Base-by-base conservation (phyloP, 129 eudicot genomes). In the Helichrysum umbraculigerum region DNA sequence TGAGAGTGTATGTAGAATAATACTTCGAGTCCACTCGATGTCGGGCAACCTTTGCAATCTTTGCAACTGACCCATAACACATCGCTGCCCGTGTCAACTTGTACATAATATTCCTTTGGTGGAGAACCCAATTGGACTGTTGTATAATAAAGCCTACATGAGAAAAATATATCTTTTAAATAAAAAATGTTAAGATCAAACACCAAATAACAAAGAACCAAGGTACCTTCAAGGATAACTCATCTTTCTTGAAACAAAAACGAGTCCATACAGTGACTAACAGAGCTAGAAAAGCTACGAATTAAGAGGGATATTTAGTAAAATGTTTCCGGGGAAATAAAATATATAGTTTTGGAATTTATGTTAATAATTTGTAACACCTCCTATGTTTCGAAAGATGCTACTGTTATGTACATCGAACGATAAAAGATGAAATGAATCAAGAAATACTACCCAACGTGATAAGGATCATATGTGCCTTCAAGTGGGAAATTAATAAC, bases 51-150 rank as follows among this genome's bases (percentile, higher is more conserved):
- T 57, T 64, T 75, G 84, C 99, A 95, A 41, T 83, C 78, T 75
- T 65, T 83, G 86, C 97, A 95, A 82, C 86, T 80, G 81, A 95
- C 90, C 99, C 99, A 95, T 71, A 95, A 79, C 2, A 85, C 90
- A 83, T 91, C 92, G 85, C 99, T 95, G 76, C 97, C 99, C 0
- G 95, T 91, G 81, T 95, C 99, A 68, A 95, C 86, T 82, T 91
- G 97, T 57, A 91, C 96, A 76, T 84, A 81, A 80, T 82, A 91
- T 68, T 91, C 96, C 71, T 76, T 81, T 33, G 96, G 89, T 16
- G 99, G 97, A 77, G 88, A 78, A 72, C 99, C 99, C 82, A 95
- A 79, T 75, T 82, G 84, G 59, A 95, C 96, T 83, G 77, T 91
- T 68, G 99, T 87, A 70, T 60, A 95, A 74, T 95, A 95, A 58